Evolutionary conservation across 1,139 yeast species (phyloP), one percentile per base, ranked within the genome.

Genomic region (Yamadazyma membranifaciens): DNA sequence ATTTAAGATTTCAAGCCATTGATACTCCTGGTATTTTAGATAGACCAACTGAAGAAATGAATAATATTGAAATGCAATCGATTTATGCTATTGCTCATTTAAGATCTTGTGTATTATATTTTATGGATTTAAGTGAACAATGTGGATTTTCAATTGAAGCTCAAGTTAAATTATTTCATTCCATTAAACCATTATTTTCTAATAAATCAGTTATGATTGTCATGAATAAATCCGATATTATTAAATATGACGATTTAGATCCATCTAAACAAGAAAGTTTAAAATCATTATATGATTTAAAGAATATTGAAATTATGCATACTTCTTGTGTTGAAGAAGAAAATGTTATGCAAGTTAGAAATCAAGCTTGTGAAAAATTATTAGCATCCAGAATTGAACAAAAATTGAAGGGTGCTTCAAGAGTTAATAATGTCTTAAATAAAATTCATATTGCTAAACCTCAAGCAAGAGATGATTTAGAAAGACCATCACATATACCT

Each of bases 11-110:
- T 75, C 99, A 92, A 72, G 98, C 98, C 43, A 92, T 92, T 60
- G 99, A 92, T 67, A 92, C 99, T 27, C 99, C 99, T 24, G 99
- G 99, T 74, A 91, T 92, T 59, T 75, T 92, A 62, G 99, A 92
- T 67, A 84, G 98, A 67, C 98, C 98, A 46, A 89, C 98, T 36
- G 99, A 92, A 66, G 98, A 92, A 64, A 94, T 92, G 99, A 94
- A 91, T 73, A 92, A 94, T 69, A 94, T 92, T 65, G 99, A 92
- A 74, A 92, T 92, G 98, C 99, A 92, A 73, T 85, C 96, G 42
- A 91, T 92, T 59, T 92, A 94, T 60, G 98, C 98, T 46, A 88
- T 92, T 75, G 98, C 98, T 31, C 98, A 92, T 67, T 81, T 92
- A 65, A 81, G 98, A 62, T 89, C 98, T 17, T 88, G 97, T 66